These are phyloP conservation scores for Globisporangium abappressorium DNA, from an alignment of 352 stramenopile species.

Conservation along the genomic window DNA sequence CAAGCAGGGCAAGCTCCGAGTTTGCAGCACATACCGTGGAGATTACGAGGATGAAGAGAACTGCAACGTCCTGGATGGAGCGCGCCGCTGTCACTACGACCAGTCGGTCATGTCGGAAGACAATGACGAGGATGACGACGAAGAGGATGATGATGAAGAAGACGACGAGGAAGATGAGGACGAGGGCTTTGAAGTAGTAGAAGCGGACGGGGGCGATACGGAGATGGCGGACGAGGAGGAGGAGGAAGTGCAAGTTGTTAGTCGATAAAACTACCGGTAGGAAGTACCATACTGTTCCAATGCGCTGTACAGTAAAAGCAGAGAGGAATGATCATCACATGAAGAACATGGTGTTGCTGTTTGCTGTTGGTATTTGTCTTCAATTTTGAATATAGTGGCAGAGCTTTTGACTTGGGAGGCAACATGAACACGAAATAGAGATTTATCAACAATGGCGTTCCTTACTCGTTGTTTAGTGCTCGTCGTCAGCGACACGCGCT, in stretches of 20 bases:
- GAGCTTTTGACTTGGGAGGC: background rate
- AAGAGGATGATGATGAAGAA: slow-evolving; percentile 34
- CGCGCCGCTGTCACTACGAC: slow-evolving; percentile 58
- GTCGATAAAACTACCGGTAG: slow-evolving; percentile 17
- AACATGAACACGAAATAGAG: background rate
- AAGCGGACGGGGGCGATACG: slow-evolving; percentile 21
- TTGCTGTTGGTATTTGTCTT: background rate
- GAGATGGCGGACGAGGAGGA: slow-evolving; percentile 19
- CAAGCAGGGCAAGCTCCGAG: slow-evolving; percentile 93
- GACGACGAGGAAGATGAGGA: slow-evolving; percentile 30
- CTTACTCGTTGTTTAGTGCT: slow-evolving; percentile 26
- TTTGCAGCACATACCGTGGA: slow-evolving; percentile 80
- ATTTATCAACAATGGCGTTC: background rate
- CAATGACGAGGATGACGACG: slow-evolving; percentile 51
- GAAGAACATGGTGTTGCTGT: background rate
- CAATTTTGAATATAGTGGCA: background rate
- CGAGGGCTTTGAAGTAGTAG: slow-evolving; percentile 29
- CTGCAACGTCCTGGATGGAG: slow-evolving; percentile 76
- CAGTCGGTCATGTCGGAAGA: slow-evolving; percentile 50
- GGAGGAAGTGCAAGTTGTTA: slow-evolving; percentile 11
- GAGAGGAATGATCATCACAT: background rate
- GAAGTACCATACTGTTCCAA: slow-evolving; percentile 1
- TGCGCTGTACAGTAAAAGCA: slow-evolving; percentile 2
- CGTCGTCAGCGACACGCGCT: slow-evolving; percentile 64
- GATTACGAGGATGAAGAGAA: slow-evolving; percentile 75